phyloP scores from a whole-genome alignment of 176 grass and related monocot species.

The Aegilops sharonensis region DNA sequence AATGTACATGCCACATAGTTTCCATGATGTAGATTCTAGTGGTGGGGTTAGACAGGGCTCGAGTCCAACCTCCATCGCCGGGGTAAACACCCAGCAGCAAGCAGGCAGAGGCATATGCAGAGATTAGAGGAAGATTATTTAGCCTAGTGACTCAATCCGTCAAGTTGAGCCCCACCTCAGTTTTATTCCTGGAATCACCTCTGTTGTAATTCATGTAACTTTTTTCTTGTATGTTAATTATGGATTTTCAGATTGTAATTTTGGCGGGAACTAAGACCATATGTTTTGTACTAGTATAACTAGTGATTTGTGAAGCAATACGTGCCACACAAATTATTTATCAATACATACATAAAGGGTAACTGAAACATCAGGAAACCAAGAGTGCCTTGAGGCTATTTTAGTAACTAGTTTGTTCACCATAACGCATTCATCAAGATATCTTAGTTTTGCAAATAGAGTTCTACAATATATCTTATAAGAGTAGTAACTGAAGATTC shows the following conservation, averaged over 20 bases:
- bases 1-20: not conserved
- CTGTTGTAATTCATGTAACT: not conserved
- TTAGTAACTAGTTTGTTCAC: constrained; percentile 28
- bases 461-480: not conserved
- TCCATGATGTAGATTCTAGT: not conserved
- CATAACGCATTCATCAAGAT: not conserved
- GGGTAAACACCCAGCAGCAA: no score
- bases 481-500: constrained; percentile 20
- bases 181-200: not conserved
- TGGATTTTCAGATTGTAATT: constrained; percentile 1
- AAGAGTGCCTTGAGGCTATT: constrained; percentile 17
- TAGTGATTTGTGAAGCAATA: constrained; percentile 14
- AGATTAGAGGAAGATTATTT: not conserved
- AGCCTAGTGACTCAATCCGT: not conserved
- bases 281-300: not conserved
- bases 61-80: not conserved
- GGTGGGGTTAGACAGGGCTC: not conserved
- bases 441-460: constrained; percentile 10
- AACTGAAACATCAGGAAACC: constrained; percentile 4
- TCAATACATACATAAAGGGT: constrained; percentile 4
- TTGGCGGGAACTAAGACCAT: not conserved
- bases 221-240: not conserved
- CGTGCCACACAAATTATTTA: constrained; percentile 3
- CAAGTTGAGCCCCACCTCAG: not conserved
- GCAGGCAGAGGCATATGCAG: not conserved